phyloP scores from a whole-genome alignment of 2,329 filamentous ascomycete species.

The Cladosporium sp. region DNA sequence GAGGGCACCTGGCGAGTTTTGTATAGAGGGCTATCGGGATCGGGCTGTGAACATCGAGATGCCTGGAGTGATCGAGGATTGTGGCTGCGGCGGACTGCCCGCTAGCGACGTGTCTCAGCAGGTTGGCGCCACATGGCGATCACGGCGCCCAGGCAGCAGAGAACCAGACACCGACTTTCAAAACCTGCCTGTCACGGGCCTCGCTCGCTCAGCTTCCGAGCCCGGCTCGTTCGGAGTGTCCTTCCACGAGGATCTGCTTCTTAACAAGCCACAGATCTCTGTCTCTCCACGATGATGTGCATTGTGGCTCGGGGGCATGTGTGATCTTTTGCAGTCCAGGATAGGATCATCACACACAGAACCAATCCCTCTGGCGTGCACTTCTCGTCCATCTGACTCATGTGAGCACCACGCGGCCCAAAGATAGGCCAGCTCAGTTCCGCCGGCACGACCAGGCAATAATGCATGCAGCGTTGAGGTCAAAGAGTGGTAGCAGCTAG shows the following conservation, averaged over 20 bases:
- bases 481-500: background rate
- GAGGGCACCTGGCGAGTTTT: background rate
- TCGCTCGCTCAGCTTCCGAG: background rate
- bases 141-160: slow-evolving; percentile 1
- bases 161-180: background rate
- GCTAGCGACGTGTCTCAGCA: slow-evolving; percentile 8
- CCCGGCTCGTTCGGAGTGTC: background rate
- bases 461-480: background rate
- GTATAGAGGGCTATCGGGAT: slow-evolving; percentile 4
- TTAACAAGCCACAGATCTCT: background rate
- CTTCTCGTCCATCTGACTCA: background rate
- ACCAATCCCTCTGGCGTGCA: background rate
- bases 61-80: slow-evolving; percentile 3
- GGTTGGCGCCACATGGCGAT: background rate
- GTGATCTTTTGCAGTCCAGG: background rate
- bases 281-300: background rate
- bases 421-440: background rate
- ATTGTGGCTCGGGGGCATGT: background rate
- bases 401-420: background rate
- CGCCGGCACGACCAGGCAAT: background rate
- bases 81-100: background rate
- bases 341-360: too few relatives aligned
- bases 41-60: slow-evolving; percentile 1
- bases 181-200: slow-evolving; percentile 9
- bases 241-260: background rate